Percentiles rank a stretch among this genome's conserved stretches.
These are phyloP conservation scores for Strobilomyces dryophilus DNA, from an alignment of 768 basidiomycete genomes.

Conservation along the genomic window DNA sequence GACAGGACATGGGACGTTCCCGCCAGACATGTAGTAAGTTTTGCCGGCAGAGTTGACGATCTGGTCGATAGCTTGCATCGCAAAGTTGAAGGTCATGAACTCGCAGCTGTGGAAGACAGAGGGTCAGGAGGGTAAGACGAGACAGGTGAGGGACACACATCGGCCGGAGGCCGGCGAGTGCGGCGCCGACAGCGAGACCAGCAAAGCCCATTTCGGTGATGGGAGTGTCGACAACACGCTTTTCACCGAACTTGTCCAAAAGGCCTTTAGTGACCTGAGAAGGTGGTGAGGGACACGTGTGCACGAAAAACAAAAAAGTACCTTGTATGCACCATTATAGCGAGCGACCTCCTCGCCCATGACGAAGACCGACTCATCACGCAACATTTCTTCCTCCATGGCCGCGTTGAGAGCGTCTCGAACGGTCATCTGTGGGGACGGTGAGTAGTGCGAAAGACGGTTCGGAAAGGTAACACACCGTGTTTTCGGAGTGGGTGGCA, in stretches of 20 bases:
- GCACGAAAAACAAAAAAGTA: slow-evolving; percentile 24
- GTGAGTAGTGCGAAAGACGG: slow-evolving; percentile 18
- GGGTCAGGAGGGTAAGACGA: slow-evolving; percentile 5
- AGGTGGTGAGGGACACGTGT: slow-evolving; percentile 4
- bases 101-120: slow-evolving; percentile 63
- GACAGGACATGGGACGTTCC: slow-evolving; percentile 96
- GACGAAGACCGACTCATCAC: slow-evolving; percentile 92
- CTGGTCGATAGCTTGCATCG: slow-evolving; percentile 99
- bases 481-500: slow-evolving; percentile 54
- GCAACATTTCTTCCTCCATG: slow-evolving; percentile 99
- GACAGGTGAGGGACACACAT: slow-evolving; percentile 48
- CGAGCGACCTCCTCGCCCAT: slow-evolving; percentile 97
- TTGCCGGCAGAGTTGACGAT: slow-evolving; percentile 99
- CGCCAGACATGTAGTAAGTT: slow-evolving; percentile 99
- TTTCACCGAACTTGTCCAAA: slow-evolving; percentile 98
- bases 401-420: slow-evolving; percentile 96
- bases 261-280: slow-evolving; percentile 93
- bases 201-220: slow-evolving; percentile 99
- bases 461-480: slow-evolving; percentile 36
- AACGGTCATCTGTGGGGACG: slow-evolving; percentile 77
- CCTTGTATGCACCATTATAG: slow-evolving; percentile 98
- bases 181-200: slow-evolving; percentile 93
- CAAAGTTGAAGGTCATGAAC: slow-evolving; percentile 99
- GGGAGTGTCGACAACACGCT: slow-evolving; percentile 94
- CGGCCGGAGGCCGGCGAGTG: slow-evolving; percentile 90